These are phyloP conservation scores for Cylindrodendrum hubeiense DNA, from an alignment of 2,329 filamentous ascomycete genomes.

Conservation along the genomic window DNA sequence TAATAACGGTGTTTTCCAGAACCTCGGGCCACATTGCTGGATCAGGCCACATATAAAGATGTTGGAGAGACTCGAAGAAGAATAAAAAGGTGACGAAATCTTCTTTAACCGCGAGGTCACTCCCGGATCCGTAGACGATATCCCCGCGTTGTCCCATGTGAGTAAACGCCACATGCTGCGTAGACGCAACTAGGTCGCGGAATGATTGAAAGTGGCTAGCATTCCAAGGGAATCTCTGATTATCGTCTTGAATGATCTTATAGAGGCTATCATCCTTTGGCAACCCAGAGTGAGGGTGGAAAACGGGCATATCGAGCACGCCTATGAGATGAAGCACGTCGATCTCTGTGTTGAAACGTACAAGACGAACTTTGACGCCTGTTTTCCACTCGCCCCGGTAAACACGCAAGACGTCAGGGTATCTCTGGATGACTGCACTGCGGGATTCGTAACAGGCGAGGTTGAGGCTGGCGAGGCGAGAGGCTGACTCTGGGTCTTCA, in stretches of 20 bases:
- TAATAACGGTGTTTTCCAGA: not conserved
- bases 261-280: not conserved
- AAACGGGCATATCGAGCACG: not conserved
- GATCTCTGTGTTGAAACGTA: constrained; percentile 7
- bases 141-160: not conserved
- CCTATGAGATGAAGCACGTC: constrained; percentile 8
- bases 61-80: constrained; percentile 10
- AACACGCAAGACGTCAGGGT: not conserved
- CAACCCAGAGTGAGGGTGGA: not conserved
- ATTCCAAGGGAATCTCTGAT: not conserved
- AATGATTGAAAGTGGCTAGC: not conserved
- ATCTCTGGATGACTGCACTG: not conserved
- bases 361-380: not conserved
- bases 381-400: not conserved
- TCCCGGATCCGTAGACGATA: not conserved
- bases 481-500: not conserved
- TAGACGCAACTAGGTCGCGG: constrained; percentile 3
- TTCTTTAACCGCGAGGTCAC: not conserved
- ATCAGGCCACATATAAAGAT: constrained; percentile 2
- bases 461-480: not conserved
- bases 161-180: constrained; percentile 2
- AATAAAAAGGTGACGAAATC: not conserved
- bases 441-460: constrained; percentile 11
- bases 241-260: not conserved
- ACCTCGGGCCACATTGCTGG: constrained; percentile 11